A percentile compares a stretch with the other conserved stretches of the same genome.
phyloP scores from a whole-genome alignment of 805 yeast genomes.

The Metschnikowia aberdeeniae region DNA sequence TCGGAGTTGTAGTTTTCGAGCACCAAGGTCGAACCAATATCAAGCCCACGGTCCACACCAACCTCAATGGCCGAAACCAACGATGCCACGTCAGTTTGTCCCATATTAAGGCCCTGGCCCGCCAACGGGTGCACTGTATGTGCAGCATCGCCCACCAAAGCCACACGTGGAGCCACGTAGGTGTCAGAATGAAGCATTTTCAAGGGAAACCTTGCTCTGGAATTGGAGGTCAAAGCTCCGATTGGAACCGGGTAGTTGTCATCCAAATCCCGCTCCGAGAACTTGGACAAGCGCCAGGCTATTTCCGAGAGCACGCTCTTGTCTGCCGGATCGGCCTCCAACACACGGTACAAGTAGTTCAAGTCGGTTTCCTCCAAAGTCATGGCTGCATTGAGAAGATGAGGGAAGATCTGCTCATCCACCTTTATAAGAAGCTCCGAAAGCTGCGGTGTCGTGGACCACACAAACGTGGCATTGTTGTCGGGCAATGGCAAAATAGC shows the following conservation, averaged over 20 bases:
- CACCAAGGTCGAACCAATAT: constrained; percentile 76
- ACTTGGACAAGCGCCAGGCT: constrained; percentile 58
- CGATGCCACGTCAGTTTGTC: constrained; percentile 83
- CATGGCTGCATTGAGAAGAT: constrained; percentile 81
- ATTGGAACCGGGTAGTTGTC: constrained; percentile 66
- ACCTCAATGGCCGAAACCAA: constrained; percentile 64
- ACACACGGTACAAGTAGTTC: constrained; percentile 54
- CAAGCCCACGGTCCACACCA: constrained; percentile 76
- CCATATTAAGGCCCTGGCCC: constrained; percentile 98
- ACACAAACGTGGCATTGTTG: constrained; percentile 84
- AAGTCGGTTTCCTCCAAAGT: constrained; percentile 75
- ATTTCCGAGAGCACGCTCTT: constrained; percentile 62
- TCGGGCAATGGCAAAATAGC: constrained; percentile 88
- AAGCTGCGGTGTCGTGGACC: constrained; percentile 82
- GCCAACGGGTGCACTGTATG: constrained; percentile 97
- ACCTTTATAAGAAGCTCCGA: constrained; percentile 59
- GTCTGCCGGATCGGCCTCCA: constrained; percentile 36
- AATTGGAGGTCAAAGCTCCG: constrained; percentile 50
- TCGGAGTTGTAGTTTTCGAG: constrained; percentile 83
- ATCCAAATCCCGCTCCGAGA: constrained; percentile 45
- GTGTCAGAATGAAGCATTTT: constrained; percentile 87
- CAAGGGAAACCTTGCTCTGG: constrained; percentile 87
- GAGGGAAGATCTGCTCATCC: constrained; percentile 58
- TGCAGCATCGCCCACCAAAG: constrained; percentile 97
- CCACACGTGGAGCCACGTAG: constrained; percentile 78